A percentile compares a stretch with the other conserved stretches of the same genome.
phyloP scores from a whole-genome alignment of 352 stramenopile species.

The Phytophthora pluvialis region DNA sequence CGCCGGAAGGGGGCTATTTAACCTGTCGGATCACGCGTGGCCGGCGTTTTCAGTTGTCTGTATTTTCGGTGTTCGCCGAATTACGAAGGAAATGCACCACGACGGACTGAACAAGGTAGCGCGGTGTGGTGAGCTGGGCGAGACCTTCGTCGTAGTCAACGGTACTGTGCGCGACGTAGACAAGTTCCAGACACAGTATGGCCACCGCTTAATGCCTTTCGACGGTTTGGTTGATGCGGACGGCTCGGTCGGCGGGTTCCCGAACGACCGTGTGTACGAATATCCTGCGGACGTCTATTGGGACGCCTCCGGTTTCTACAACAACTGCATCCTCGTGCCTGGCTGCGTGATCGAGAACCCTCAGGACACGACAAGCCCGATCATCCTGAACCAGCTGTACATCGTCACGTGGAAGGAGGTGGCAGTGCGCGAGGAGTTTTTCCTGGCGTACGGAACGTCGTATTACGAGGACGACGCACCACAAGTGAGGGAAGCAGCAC shows the following conservation, averaged over 20 bases:
- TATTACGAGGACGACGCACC: conserved; percentile 86
- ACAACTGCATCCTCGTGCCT: conserved; percentile 91
- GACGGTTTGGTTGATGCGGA: conserved; percentile 87
- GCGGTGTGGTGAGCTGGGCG: conserved; percentile 79
- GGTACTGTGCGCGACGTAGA: conserved; percentile 86
- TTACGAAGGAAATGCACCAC: conserved; percentile 89
- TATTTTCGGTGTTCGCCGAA: conserved; percentile 87
- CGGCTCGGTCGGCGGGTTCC: conserved; percentile 82
- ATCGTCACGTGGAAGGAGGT: conserved; percentile 92
- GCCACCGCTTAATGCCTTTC: conserved; percentile 80
- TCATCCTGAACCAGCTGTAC: conserved; percentile 87
- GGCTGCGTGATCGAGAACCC: conserved; percentile 85
- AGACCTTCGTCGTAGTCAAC: conserved; percentile 91
- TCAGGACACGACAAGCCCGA: conserved; percentile 76
- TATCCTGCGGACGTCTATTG: conserved; percentile 87
- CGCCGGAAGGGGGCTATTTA: conserved; percentile 82
- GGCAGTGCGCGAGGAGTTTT: conserved; percentile 84
- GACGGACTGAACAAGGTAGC: conserved; percentile 90
- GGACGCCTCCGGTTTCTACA: conserved; percentile 89
- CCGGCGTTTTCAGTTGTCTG: conserved; percentile 89
- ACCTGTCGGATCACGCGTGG: conserved; percentile 80
- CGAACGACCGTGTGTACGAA: conserved; percentile 90
- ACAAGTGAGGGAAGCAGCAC: conserved; percentile 37
- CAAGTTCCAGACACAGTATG: conserved; percentile 90
- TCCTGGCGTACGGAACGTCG: conserved; percentile 87